phyloP scores from a whole-genome alignment of 345 rosid species.

The Populus deltoides region DNA sequence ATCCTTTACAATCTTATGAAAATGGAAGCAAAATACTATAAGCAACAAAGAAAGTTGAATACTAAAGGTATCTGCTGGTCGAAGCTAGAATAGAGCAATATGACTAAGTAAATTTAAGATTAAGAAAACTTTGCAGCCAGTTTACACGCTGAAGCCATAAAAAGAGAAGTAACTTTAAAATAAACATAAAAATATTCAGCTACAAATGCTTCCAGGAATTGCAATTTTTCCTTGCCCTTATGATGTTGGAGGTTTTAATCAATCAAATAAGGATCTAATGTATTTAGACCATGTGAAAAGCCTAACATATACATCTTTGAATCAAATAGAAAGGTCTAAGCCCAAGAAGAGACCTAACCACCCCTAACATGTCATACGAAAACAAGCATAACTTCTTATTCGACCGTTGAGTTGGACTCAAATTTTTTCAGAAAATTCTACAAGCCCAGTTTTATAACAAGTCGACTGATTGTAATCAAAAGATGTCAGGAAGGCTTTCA shows the following conservation, averaged over 20 bases:
- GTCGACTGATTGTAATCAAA: too few relatives aligned
- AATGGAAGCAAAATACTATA: not conserved
- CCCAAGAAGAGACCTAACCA: not conserved
- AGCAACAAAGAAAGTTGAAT: not conserved
- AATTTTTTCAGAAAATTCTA: too few relatives aligned
- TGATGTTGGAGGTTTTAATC: not conserved
- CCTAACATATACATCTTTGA: not conserved
- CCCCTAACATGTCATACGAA: not conserved
- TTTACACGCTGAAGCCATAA: not conserved
- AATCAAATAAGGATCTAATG: too few relatives aligned
- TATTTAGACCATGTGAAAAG: too few relatives aligned
- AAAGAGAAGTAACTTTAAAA: not conserved
- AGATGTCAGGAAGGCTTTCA: not conserved
- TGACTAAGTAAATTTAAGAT: not conserved
- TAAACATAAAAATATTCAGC: not conserved
- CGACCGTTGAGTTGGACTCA: not conserved
- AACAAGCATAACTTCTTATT: too few relatives aligned
- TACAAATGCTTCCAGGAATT: not conserved
- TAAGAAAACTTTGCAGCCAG: not conserved
- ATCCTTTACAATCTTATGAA: not conserved
- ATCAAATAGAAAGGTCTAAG: too few relatives aligned
- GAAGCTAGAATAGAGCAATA: not conserved
- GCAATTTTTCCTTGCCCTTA: not conserved
- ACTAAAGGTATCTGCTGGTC: not conserved
- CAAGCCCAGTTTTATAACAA: not conserved